Base-by-base conservation (phyloP, 2,329 filamentous ascomycete species). In the Septoria petroselini region DNA sequence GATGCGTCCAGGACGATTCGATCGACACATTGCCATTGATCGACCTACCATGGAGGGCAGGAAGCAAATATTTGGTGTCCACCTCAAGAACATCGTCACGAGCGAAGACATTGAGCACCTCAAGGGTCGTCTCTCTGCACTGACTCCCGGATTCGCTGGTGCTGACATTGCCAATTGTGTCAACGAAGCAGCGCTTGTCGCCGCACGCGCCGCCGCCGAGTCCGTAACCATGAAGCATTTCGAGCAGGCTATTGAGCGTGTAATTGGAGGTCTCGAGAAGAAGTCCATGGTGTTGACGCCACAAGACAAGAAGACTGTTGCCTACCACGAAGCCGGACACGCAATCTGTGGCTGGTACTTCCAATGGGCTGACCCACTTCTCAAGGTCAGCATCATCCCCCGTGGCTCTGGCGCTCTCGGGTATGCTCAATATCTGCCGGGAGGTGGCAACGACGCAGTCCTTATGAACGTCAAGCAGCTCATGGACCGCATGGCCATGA, bases 401-500 rank as follows among this genome's bases (percentile, higher is more conserved):
- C 90, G 93, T 66, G 93, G 91, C 49, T 87, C 93, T 69, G 93
- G 90, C 29, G 90, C 91, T 19, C 78, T 98, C 12, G 93, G 93
- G 7, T 98, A 98, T 67, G 93, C 93, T 1, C 93, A 98, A 71
- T 97, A 97, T 69, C 80, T 98, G n/a, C 93, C 93, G 1, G 79
- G 85, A 17, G 84, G 85, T 52, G 93, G 97, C 66, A 84, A 84
- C 49, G 93, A 98, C 66, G 89, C 88, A 7, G 97, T 97, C 70
- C 80, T 98, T 57, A 93, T 98, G 91, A 95, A 86, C 65, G 85
- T 88, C 57, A 85, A 91, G 68, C 93, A 98, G 73, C 78, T 98
- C 34, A 95, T 97, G 88, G 93, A 98, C 70, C 90, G 93, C 61
- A 98, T 98, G 93, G 93, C 93, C 58, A 98, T 98, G 93, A 96